Evolutionary conservation across 2,329 filamentous ascomycete species (phyloP).

Genomic region (Bipolaris oryzae): DNA sequence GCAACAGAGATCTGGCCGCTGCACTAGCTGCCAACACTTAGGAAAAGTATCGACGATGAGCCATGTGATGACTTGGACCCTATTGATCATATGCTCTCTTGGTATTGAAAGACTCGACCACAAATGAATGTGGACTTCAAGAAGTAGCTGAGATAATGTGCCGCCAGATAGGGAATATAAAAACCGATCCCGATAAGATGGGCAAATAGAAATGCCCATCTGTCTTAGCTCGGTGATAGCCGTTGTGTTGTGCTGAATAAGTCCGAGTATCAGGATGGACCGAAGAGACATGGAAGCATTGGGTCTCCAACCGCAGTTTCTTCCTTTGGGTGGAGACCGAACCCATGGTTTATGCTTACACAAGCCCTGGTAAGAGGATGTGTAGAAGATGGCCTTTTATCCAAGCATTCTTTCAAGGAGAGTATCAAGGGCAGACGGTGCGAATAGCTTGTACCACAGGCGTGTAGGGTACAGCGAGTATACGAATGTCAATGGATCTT

Average conservation of each 20-base stretch:
- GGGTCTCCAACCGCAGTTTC: neutral
- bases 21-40: neutral
- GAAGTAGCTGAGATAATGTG: neutral
- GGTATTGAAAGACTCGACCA: neutral
- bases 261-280: neutral
- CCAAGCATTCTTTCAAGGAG: neutral
- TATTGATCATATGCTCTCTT: neutral
- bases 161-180: neutral
- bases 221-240: neutral
- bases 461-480: constrained; percentile 34
- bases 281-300: neutral
- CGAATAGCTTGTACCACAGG: neutral
- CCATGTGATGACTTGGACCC: neutral
- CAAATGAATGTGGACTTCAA: neutral
- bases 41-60: neutral
- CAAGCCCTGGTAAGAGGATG: neutral
- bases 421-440: constrained; percentile 1
- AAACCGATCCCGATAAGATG: neutral
- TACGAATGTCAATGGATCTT: constrained; percentile 24
- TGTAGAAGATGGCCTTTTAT: neutral
- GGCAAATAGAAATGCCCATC: neutral
- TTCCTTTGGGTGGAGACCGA: neutral
- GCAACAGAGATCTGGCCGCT: neutral
- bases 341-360: neutral
- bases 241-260: neutral